Base-by-base conservation (phyloP, 2,329 filamentous ascomycete species). In the Phyllosticta capitalensis region DNA sequence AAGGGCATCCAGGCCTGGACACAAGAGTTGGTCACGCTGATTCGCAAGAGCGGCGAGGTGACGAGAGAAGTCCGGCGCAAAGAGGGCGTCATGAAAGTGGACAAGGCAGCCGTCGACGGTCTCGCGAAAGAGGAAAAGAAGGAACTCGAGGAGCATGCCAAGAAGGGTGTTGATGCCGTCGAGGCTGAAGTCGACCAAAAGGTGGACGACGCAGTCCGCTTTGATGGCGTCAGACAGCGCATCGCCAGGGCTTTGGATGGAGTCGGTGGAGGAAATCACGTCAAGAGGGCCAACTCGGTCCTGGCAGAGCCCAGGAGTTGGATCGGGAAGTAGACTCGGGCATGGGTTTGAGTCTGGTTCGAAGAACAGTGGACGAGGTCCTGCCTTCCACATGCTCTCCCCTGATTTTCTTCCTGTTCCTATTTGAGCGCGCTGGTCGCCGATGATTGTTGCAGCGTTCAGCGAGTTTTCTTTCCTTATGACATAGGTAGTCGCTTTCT, bases 21-120 rank as follows among this genome's bases (percentile, higher is more conserved):
- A 6, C 38, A 45, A 7, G 38, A 45, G 14, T 6, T 45, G 17
- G 38, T n/a, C 5, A 2, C n/a, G 17, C 38, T 45, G 38, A 45
- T 75, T 20, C 30, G 9, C 53, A 67, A 67, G 12, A 69, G 68
- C 28, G 66, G 72, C 21, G 65, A 74, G 10, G 61, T 71, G 21
- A 67, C 72, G 17, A 74, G 79, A 2, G 81, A 83, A 62, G 72
- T 76, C 54, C 67, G 73, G 5, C 72, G 82, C 59, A 82, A 81
- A 61, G 72, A 78, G 22, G 76, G 78, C 1, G 79, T 81, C 60
- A 6, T 45, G 38, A 45, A 45, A n/a, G 38, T 45, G 14, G 38
- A 45, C 38, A 45, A 45, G 14, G 38, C 38, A 3, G n/a, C 38
- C 3, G 38, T 45, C 14, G 38, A 45, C 14, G 38, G 38, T 17